Conservation (phyloP, 1,284 basidiomycete species). For the Clitocybe nebularis region DNA sequence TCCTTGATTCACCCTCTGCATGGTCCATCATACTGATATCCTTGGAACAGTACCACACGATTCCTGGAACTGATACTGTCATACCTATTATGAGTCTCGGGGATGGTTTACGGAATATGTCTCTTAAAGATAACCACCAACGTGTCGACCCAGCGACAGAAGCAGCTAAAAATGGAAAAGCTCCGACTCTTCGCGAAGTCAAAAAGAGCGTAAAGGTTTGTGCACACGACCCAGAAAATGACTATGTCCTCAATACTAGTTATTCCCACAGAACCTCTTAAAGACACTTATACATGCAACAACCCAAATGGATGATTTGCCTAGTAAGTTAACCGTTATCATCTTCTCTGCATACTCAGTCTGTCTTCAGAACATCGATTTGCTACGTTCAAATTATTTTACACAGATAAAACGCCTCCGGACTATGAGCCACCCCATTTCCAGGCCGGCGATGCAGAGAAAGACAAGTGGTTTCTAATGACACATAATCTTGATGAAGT, state of each 20-base stretch:
- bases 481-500: constrained; percentile 65
- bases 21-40: not conserved
- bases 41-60: constrained; percentile 49
- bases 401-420: constrained; percentile 67
- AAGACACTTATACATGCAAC: constrained; percentile 73
- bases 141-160: constrained; percentile 53
- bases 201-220: constrained; percentile 69
- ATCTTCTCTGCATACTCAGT: constrained; percentile 2
- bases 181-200: constrained; percentile 68
- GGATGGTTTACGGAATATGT: constrained; percentile 48
- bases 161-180: constrained; percentile 47
- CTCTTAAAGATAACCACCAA: constrained; percentile 32
- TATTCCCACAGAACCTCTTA: constrained; percentile 48
- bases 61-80: constrained; percentile 49
- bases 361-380: constrained; percentile 61
- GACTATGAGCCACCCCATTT: constrained; percentile 79
- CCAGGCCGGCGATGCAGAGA: constrained; percentile 58
- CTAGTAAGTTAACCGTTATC: constrained; percentile 46
- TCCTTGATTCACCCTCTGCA: constrained; percentile 10
- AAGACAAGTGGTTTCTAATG: constrained; percentile 73
- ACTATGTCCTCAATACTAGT: not conserved
- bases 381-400: constrained; percentile 81
- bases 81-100: constrained; percentile 69
- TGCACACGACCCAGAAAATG: constrained; percentile 1
- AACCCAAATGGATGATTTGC: constrained; percentile 72